Base-by-base conservation (phyloP, 2,329 filamentous ascomycete species). In the Exserohilum turcica region DNA sequence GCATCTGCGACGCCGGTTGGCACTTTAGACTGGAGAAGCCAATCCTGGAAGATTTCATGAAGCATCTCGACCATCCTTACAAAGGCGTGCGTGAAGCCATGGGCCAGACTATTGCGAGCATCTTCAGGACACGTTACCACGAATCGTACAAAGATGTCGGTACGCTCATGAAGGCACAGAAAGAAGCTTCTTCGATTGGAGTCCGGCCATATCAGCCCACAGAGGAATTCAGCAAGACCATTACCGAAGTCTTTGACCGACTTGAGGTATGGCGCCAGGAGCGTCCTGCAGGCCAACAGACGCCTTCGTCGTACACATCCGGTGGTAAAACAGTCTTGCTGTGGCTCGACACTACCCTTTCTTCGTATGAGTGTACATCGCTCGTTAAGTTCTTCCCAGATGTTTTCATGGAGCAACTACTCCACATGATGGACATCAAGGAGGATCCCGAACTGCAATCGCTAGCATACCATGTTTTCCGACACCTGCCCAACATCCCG, bases 401-500 rank as follows among this genome's bases (percentile, higher is more conserved):
- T 31, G 82, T 89, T 0, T 93, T 97, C 69, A 94, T 96, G 73
- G 90, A 94, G 66, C 90, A 97, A 72, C 84, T 99, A 12, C 79
- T 99, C 46, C 92, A 99, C 79, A 99, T 99, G 94, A 99, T 99
- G 93, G 94, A 99, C 70, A 91, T 99, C 73, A 97, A 97, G 74
- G 94, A 99, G 74, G 94, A 99, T 67, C 92, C 91, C 0, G 95
- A 99, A 74, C 83, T 99, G 2, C 95, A 97, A 80, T 88, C 90
- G 8, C 83, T 97, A 7, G 93, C 94, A 0, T 99, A 97, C 71
- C 92, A 96, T 69, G 94, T 99, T 36, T 99, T 97, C 79, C 89
- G 93, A 6, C 93, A 99, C 70, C 80, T 99, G 13, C 92, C 94
- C 12, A 99, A 99, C 73, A 91, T 99, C 51, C 92, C 94, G 0